Evolutionary conservation across 352 stramenopile genomes (phyloP).

Genomic region (Globisporangium lucens): DNA sequence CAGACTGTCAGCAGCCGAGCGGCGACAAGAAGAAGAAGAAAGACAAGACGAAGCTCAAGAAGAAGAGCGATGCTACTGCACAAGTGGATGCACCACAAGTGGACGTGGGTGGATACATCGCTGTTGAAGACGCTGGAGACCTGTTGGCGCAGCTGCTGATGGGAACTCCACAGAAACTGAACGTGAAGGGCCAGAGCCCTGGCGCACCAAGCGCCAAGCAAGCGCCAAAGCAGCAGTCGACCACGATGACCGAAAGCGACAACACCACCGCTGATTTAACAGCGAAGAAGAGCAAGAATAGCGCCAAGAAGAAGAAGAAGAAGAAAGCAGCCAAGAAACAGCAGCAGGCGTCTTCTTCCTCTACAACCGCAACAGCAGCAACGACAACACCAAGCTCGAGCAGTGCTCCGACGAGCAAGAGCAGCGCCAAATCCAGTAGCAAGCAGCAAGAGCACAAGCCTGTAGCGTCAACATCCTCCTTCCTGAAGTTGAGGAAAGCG

Average conservation of each 20-base stretch:
- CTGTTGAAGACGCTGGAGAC: not conserved
- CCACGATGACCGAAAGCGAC: not conserved
- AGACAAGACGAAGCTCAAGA: conserved; percentile 20
- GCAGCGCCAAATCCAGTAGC: not conserved
- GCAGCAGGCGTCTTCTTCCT: not conserved
- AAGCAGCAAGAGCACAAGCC: not conserved
- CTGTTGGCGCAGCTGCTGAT: not conserved
- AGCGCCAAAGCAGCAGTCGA: not conserved
- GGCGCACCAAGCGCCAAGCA: not conserved
- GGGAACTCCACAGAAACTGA: not conserved
- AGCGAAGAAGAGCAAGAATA: conserved; percentile 26
- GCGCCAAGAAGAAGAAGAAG: conserved; percentile 6
- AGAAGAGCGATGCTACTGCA: not conserved
- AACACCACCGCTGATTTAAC: not conserved
- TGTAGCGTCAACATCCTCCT: conserved; percentile 22
- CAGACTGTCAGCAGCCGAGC: not conserved
- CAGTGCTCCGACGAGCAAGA: conserved; percentile 7
- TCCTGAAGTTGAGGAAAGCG: conserved; percentile 58
- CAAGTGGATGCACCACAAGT: not conserved
- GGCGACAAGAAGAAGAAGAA: conserved; percentile 17
- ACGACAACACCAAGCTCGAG: not conserved
- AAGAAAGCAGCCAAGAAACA: conserved; percentile 2
- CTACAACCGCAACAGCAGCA: not conserved
- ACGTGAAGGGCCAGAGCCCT: not conserved
- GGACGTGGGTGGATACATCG: not conserved